These are phyloP conservation scores for Abrus precatorius DNA, from an alignment of 306 rosid genomes.

Conservation along the genomic window DNA sequence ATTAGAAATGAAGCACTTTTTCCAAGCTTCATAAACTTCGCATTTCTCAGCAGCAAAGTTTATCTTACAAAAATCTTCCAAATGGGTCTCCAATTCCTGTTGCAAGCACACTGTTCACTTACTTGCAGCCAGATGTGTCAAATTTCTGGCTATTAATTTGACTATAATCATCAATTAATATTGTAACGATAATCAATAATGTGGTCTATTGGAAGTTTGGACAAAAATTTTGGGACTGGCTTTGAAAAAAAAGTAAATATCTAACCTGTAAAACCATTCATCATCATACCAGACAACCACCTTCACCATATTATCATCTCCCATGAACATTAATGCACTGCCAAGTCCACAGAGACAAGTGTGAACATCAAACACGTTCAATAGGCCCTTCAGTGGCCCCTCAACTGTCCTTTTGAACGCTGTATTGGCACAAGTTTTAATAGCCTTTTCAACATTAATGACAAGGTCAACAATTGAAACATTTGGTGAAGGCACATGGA, in stretches of 20 bases:
- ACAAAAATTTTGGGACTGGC: too few species aligned
- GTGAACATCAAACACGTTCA: constrained; percentile 76
- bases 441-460: constrained; percentile 69
- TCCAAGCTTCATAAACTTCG: constrained; percentile 77
- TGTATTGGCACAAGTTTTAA: constrained; percentile 68
- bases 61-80: constrained; percentile 83
- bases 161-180: constrained; percentile 50
- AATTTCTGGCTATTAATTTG: constrained; percentile 74
- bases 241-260: not conserved
- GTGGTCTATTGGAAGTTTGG: not conserved
- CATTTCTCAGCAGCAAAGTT: constrained; percentile 81
- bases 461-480: constrained; percentile 79
- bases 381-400: constrained; percentile 70
- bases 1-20: not conserved
- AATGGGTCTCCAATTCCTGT: constrained; percentile 66
- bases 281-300: constrained; percentile 88
- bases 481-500: constrained; percentile 74
- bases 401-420: constrained; percentile 72
- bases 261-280: constrained; percentile 88
- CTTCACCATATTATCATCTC: constrained; percentile 78
- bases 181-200: not conserved
- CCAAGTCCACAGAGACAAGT: constrained; percentile 68
- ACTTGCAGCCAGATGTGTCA: constrained; percentile 75
- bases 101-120: constrained; percentile 64
- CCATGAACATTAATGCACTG: constrained; percentile 52